A percentile compares a stretch with the other conserved stretches of the same genome.
Evolutionary conservation across 768 basidiomycete species (phyloP).

Genomic region (Macrolepiota dolichaula): DNA sequence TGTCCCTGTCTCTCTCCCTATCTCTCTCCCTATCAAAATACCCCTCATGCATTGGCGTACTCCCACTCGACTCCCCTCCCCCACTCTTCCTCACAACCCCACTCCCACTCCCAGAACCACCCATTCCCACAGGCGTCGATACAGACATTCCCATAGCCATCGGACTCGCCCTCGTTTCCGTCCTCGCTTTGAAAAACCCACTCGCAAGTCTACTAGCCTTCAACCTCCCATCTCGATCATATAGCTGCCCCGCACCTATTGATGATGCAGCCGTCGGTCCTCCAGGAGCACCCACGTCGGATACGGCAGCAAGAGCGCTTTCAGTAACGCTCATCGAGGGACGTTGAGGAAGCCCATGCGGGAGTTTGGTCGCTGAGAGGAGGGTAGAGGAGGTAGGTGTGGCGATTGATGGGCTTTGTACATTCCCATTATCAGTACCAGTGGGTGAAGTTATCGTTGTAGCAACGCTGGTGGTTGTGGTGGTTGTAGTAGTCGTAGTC

Average conservation of each 20-base stretch:
- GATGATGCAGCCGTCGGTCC: neutral
- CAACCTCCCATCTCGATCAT: neutral
- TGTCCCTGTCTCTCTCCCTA: conserved; percentile 12
- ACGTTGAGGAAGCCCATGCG: neutral
- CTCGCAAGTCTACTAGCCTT: conserved; percentile 19
- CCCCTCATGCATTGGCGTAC: conserved; percentile 12
- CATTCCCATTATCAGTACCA: neutral
- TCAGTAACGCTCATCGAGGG: neutral
- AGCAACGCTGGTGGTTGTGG: neutral
- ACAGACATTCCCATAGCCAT: conserved; percentile 14
- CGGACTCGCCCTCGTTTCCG: conserved; percentile 14
- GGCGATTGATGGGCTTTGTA: neutral
- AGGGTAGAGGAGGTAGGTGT: neutral
- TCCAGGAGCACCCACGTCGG: neutral
- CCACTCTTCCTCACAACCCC: neutral
- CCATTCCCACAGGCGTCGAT: neutral
- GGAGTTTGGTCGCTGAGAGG: neutral
- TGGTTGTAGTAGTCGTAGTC: too few relatives aligned
- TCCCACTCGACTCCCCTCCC: conserved; percentile 6
- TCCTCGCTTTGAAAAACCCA: conserved; percentile 15
- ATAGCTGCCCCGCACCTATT: neutral
- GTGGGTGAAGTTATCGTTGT: neutral
- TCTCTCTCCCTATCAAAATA: conserved; percentile 24
- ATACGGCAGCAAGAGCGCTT: neutral
- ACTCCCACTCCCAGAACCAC: neutral